Percentiles rank a stretch among this genome's conserved stretches.
phyloP scores from a whole-genome alignment of 805 yeast species.

The Clavispora fructus region DNA sequence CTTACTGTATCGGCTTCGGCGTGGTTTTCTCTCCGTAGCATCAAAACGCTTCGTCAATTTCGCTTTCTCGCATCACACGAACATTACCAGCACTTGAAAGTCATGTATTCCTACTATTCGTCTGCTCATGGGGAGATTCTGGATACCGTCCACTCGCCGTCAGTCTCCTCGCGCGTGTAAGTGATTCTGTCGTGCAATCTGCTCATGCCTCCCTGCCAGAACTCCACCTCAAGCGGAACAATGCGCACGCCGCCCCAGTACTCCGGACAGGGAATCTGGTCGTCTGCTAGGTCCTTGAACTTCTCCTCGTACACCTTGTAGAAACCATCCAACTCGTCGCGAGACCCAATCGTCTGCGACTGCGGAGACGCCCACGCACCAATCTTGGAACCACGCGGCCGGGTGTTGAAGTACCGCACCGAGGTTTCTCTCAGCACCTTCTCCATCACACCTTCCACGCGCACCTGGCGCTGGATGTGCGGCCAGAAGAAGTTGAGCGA shows the following conservation, averaged over 20 bases:
- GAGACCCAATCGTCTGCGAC: slow-evolving; percentile 49
- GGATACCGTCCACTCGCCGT: slow-evolving; percentile 54
- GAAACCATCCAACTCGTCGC: slow-evolving; percentile 59
- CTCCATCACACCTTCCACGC: slow-evolving; percentile 85
- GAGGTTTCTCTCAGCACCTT: slow-evolving; percentile 68
- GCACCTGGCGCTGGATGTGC: slow-evolving; percentile 81
- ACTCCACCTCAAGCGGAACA: slow-evolving; percentile 85
- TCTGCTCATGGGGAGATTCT: slow-evolving; percentile 64
- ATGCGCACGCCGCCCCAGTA: slow-evolving; percentile 94
- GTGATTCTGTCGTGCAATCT: slow-evolving; percentile 87
- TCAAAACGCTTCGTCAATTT: too few relatives aligned
- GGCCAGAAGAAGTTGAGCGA: slow-evolving; percentile 92
- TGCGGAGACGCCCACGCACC: slow-evolving; percentile 99
- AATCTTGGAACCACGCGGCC: slow-evolving; percentile 89
- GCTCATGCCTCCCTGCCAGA: slow-evolving; percentile 94
- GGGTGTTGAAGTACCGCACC: slow-evolving; percentile 70
- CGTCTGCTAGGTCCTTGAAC: slow-evolving; percentile 52
- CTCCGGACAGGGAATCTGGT: slow-evolving; percentile 83
- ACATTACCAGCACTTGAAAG: too few relatives aligned
- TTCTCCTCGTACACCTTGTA: slow-evolving; percentile 46
- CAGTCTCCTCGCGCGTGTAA: slow-evolving; percentile 50
- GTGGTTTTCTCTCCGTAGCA: too few relatives aligned
- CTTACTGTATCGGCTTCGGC: too few relatives aligned
- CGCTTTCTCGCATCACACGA: too few relatives aligned
- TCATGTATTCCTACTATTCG: too few relatives aligned